Base-by-base conservation (phyloP, 768 basidiomycete species). In the Phlegmacium glaucopus region DNA sequence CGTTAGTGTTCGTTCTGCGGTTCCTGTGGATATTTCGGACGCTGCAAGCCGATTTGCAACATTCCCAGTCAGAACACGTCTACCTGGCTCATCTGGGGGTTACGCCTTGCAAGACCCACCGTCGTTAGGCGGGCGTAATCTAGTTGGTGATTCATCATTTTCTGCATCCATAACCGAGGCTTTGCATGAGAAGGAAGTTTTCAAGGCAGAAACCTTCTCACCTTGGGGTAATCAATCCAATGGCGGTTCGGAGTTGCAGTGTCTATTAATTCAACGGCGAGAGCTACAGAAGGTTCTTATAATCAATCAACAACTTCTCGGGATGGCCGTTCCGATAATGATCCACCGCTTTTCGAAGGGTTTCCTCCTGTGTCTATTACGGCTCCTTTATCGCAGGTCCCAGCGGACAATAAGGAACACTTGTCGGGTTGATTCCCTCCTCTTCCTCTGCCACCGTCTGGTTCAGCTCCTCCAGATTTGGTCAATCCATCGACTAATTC, bases 21-120 rank as follows among this genome's bases (percentile, higher is more conserved):
- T 62, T 12, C 46, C 55, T 0, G 49, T 60, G 4, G 62, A 65
- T 12, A 50, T 50, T 2, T 48, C 56, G 4, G 57, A 53, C 25
- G 54, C 56, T 9, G 76, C 75, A 1, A 76, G 76, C 1, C 73
- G 80, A 12, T 88, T 86, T 56, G 81, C 82, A 18, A 89, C 87
- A 1, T 79, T 87, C 65, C 86, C 85, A 1, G 73, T 77, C n/a
- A 74, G 78, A 49, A 61, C 64, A 47, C 55, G 61, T 42, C 61
- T 32, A 9, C 47, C 49, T 8, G 62, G 70, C 6, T 59, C 42
- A 12, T 48, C 42, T 9, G 54, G 53, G 26, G 54, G 64, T 4
- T 60, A 53, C 47, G 39, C 49, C 6, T 45, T 67, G 17, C 55
- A 66, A 27, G 72, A 71, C 25, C 57, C 63, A n/a, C 62, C 60